Base-by-base conservation (phyloP, 768 basidiomycete genomes). In the Termitomyces sp. region DNA sequence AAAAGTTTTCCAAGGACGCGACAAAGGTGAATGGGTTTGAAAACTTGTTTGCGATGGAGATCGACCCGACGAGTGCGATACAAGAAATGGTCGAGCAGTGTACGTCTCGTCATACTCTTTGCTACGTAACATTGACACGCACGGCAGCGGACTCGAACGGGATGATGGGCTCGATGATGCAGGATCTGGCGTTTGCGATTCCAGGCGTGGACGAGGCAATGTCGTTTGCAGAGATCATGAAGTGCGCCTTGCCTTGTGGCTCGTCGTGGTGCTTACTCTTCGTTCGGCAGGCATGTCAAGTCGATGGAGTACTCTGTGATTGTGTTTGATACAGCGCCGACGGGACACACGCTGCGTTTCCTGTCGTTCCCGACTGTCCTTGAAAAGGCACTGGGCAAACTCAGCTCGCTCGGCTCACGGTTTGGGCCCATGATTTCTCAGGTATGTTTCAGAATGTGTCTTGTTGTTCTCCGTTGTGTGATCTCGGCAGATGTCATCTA, bases 281-380 rank as follows among this genome's bases (percentile, higher is more conserved):
- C 50, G 26, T 58, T 45, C n/a, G 24, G 59, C 59, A 98, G 95
- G 71, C 96, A 99, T 72, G 97, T 99, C 73, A 98, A 99, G 74
- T 98, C 96, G 20, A 98, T 99, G 95, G 87, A 98, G 74, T 99
- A 95, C 79, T 96, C 94, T n/a, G 95, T 97, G 58, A 98, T 99
- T 69, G 95, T 99, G 36, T 99, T 99, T 69, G 97, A 99, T 69
- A 99, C 97, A 1, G 97, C 97, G 36, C 97, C 97, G 2, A 99
- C 97, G 3, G 97, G 97, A 0, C 97, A 99, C 74, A 99, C 97
- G 0, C 83, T 98, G 6, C 93, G 97, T 44, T 99, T 99, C 79
- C 78, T 99, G 42, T 97, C 94, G n/a, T 99, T 99, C 82, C 97
- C 97, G 0, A 90, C 88, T 20, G 97, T 99, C 5, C 81, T 99